Base-by-base conservation (phyloP, 2,329 filamentous ascomycete genomes). In the Aspergillus caelatus region DNA sequence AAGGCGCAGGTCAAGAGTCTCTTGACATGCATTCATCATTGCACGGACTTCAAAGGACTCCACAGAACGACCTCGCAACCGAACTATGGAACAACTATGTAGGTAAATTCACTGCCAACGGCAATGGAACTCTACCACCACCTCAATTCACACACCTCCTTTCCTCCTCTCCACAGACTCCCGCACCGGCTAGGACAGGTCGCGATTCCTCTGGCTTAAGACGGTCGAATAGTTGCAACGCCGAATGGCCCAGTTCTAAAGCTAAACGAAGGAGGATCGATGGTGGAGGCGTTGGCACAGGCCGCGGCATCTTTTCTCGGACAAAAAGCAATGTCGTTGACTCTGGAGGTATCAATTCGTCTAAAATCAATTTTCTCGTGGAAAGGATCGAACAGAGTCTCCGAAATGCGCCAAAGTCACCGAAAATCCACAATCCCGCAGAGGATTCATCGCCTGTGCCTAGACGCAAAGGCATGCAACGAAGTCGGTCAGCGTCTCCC, bases 81-180 rank as follows among this genome's bases (percentile, higher is more conserved):
- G 90, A 94, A 67, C 78, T 94, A 2, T 94, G 91, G 91, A 91
- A 91, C 69, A 88, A 90, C 58, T 93, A 92, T 73, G 86, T 90
- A 43, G 77, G 87, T 60, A 79, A 82, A 71, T 80, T 83, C 65
- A 76, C 78, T 59, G 74, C 81, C 16, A 77, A 83, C 65, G 68
- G 78, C 58, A 76, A 78, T 52, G 75, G 79, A 1, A 85, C 85
- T 23, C 76, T 83, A 50, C 75, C 74, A 48, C 88, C 87, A 68
- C 86, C 86, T 45, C 80, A 84, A 19, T 80, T 92, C 28, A 85
- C 87, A 56, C 86, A 91, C 61, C 80, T 92, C 30, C 87, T 91
- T 80, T 83, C 89, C 2, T 91, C 89, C 0, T 92, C 89, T 5
- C 92, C 90, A 3, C 89, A 90, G 58, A 88, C 88, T 36, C 85